phyloP scores from a whole-genome alignment of 2,329 filamentous ascomycete genomes.

The Didymella pinodella region DNA sequence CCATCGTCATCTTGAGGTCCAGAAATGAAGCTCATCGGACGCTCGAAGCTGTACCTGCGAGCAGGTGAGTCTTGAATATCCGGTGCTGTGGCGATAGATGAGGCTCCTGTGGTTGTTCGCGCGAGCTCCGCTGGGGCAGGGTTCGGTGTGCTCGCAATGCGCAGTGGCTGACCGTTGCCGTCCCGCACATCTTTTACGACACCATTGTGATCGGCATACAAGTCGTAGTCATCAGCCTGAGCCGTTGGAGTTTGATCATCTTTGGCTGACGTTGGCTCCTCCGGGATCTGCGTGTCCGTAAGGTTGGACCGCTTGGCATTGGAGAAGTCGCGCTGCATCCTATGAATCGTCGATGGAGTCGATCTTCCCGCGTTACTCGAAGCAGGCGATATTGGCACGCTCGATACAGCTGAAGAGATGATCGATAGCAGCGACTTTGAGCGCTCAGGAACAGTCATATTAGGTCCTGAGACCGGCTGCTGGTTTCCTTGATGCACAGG shows the following conservation, averaged over 20 bases:
- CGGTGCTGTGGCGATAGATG: constrained; percentile 13
- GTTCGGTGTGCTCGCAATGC: constrained; percentile 20
- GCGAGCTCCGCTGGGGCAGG: constrained; percentile 15
- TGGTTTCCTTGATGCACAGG: constrained; percentile 26
- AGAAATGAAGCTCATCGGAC: constrained; percentile 51
- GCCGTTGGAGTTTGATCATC: constrained; percentile 27
- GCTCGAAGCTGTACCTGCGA: constrained; percentile 41
- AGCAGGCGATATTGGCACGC: constrained; percentile 39
- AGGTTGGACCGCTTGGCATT: constrained; percentile 30
- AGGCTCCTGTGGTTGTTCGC: constrained; percentile 11
- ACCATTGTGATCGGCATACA: constrained; percentile 51
- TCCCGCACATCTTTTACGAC: constrained; percentile 46
- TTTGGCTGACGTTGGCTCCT: constrained; percentile 31
- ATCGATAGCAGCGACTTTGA: constrained; percentile 48
- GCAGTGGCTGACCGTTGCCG: constrained; percentile 40
- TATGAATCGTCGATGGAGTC: constrained; percentile 41
- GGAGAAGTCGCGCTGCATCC: constrained; percentile 36
- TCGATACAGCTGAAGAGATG: constrained; percentile 49
- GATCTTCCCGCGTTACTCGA: constrained; percentile 41
- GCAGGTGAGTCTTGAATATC: constrained; percentile 31
- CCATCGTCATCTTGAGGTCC: constrained; percentile 46
- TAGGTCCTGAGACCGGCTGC: constrained; percentile 20
- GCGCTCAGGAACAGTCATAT: constrained; percentile 35
- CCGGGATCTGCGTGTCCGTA: constrained; percentile 35
- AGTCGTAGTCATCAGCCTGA: constrained; percentile 43